Evolutionary conservation across 2,329 filamentous ascomycete species (phyloP), one percentile per base, ranked within the genome.

Genomic region (Cadophora sp.): DNA sequence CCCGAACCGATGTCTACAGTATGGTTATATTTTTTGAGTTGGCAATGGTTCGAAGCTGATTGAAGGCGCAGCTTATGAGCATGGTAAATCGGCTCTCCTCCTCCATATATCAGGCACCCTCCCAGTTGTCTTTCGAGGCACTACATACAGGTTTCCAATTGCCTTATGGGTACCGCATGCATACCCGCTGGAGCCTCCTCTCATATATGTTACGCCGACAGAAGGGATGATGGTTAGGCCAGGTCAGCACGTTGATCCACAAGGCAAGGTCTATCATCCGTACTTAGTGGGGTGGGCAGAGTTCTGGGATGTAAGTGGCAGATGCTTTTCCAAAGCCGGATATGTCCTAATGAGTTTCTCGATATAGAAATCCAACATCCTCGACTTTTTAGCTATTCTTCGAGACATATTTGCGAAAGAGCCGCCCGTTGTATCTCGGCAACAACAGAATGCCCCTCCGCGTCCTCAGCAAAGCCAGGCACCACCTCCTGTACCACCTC

Each of bases 1-100:
- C 94, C 30, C 88, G 92, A 73, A 99, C 96, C 68, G 94, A 98
- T 79, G 94, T 98, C 61, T 96, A 98, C 80, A 98, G 94, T 97
- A 85, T 74, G 88, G 65, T 50, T 7, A 11, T 63, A 66, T 8
- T 6, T 36, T 48, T 36, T 11, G 30, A 14, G 4, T 30, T 27
- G 2, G 8, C 14, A 43, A 18, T 6, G 68, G 71, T 74, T 36
- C 73, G 65, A 62, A 70, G 69, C 76, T 76, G 64, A 77, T 70
- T 71, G 61, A 66, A 62, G 61, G 7, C 64, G 22, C 75, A 97
- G 94, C 95, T 65, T 97, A 94, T 78, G 91, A 97, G 73, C 92
- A 92, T 83, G 96, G 96, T 75, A 83, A 86, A 71, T 95, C 94
- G 14, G 92, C 94, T 59, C 87, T 99, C 36, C 89, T 99, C 64